Evolutionary conservation across 2,329 filamentous ascomycete genomes (phyloP).

Genomic region (Curvularia verruculosa): DNA sequence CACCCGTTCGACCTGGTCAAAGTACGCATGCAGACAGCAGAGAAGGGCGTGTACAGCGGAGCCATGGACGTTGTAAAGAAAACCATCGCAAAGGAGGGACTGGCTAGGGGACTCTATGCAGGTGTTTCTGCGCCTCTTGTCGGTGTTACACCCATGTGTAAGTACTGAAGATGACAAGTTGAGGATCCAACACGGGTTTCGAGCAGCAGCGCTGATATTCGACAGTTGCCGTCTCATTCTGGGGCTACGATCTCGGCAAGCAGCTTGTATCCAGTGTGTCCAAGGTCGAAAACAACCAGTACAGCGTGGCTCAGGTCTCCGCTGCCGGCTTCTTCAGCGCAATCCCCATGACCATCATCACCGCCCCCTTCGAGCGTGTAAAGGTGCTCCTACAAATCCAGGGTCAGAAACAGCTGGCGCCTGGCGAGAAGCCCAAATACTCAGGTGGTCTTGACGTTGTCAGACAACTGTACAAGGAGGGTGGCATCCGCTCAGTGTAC

Average conservation of each 20-base stretch:
- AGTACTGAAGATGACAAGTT: conserved; percentile 50
- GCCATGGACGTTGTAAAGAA: conserved; percentile 91
- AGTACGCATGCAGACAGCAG: conserved; percentile 93
- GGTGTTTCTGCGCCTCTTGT: conserved; percentile 93
- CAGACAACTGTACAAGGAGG: conserved; percentile 87
- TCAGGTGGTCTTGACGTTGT: conserved; percentile 87
- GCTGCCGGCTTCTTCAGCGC: conserved; percentile 93
- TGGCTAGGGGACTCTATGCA: conserved; percentile 84
- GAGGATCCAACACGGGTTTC: neutral
- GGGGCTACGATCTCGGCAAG: conserved; percentile 95
- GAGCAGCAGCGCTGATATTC: conserved; percentile 9
- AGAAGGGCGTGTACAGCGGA: conserved; percentile 87
- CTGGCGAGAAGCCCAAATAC: conserved; percentile 93
- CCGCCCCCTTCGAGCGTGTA: conserved; percentile 98
- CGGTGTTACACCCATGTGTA: conserved; percentile 98
- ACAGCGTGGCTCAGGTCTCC: conserved; percentile 85
- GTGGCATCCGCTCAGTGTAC: conserved; percentile 90
- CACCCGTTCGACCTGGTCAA: conserved; percentile 99
- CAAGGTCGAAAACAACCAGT: conserved; percentile 69
- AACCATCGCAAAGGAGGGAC: conserved; percentile 84
- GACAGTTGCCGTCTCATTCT: conserved; percentile 70
- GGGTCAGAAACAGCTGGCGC: conserved; percentile 81
- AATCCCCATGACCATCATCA: conserved; percentile 96
- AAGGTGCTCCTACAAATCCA: conserved; percentile 99
- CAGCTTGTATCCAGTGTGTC: conserved; percentile 75